Base-by-base conservation (phyloP, 805 yeast genomes). In the Saturnispora halmiae region DNA sequence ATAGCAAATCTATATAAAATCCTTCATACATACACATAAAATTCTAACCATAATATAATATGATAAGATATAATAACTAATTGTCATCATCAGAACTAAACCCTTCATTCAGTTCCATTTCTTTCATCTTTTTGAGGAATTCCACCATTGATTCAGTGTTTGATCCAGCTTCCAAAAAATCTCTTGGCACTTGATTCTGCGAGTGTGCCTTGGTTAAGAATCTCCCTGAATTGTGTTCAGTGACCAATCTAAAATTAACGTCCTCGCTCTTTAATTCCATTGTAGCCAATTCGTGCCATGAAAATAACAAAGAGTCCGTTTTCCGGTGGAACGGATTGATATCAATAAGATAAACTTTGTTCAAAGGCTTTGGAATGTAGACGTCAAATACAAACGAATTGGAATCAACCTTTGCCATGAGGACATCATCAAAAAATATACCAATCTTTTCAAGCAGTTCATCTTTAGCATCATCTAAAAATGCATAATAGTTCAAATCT, bases 161-260 rank as follows among this genome's bases (percentile, higher is more conserved):
- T 50, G 76, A 52, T 26, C 83, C 69, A 2, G 96, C 95, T 55
- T 86, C 92, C 4, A 92, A 82, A 16, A 92, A 76, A 53, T 92
- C 99, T 39, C 73, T 69, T 0, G 99, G 99, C 2, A 92, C 95
- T 53, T 84, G 88, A 56, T 79, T 85, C 51, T 90, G 95, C 2
- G 94, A 75, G 54, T 85, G 90, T 37, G 85, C 94, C 48, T 82
- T 84, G 0, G 77, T 62, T 0, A 85, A 80, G 64, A 87, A 87
- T 24, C 90, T 66, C 0, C 86, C 83, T 6, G 82, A 64, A 46
- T 86, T 83, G 16, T 74, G 75, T 49, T 76, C 73, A 2, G 76
- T 70, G 4, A 90, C 78, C 11, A 90, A 58, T 24, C 97, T 64
- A 16, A 90, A 56, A 3, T 54, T 59, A 38, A 62, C 68, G 25